phyloP scores from a whole-genome alignment of 208 protist species.

The Phytomonas francai region DNA sequence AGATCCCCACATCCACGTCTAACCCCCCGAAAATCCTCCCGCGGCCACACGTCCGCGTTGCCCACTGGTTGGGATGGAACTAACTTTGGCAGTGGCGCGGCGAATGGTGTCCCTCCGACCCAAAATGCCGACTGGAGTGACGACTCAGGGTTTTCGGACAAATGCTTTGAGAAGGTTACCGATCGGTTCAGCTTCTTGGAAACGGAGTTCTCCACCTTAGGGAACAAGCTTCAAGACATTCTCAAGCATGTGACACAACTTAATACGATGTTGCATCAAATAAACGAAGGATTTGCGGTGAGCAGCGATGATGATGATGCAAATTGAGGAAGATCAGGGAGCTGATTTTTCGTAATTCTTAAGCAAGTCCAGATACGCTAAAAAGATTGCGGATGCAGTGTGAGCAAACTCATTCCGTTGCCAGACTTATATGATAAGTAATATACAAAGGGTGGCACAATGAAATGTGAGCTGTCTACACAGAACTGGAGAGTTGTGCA shows the following conservation, averaged over 20 bases:
- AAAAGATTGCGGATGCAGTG: not conserved
- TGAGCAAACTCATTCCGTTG: not conserved
- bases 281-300: constrained; percentile 19
- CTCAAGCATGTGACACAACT: constrained; percentile 73
- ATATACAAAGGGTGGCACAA: not conserved
- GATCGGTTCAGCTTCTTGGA: constrained; percentile 68
- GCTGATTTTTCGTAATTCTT: not conserved
- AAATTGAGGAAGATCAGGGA: not conserved
- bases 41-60: not conserved
- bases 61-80: not conserved
- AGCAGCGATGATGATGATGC: not conserved
- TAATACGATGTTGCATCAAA: constrained; percentile 75
- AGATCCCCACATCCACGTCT: not conserved
- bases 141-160: constrained; percentile 46
- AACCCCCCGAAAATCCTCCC: not conserved
- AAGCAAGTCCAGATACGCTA: not conserved
- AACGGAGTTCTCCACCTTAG: constrained; percentile 59
- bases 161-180: constrained; percentile 66
- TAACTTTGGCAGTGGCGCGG: constrained; percentile 9
- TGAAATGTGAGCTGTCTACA: not conserved
- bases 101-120: constrained; percentile 14
- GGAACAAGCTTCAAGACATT: constrained; percentile 70
- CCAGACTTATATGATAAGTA: not conserved
- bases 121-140: constrained; percentile 21
- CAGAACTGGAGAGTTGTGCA: not conserved